Conservation (phyloP, 1,284 basidiomycete species). For the Schizophyllum amplum region DNA sequence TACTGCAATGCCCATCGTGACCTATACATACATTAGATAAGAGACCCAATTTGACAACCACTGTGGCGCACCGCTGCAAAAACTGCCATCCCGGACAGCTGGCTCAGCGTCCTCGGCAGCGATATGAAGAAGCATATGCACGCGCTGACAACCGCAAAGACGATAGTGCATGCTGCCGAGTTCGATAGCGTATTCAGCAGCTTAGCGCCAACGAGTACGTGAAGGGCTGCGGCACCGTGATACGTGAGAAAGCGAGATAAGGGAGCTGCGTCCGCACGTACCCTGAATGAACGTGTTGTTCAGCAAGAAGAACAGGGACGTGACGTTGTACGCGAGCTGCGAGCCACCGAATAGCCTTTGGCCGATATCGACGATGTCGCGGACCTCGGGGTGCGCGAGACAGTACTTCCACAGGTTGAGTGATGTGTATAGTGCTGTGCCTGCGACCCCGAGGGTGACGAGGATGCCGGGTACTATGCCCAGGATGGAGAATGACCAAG, state of each 20-base stretch:
- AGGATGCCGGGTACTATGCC: slow-evolving; percentile 43
- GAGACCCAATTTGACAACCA: no score
- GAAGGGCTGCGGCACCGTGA: slow-evolving; percentile 23
- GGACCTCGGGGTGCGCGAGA: slow-evolving; percentile 47
- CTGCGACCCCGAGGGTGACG: slow-evolving; percentile 32
- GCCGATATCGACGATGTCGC: slow-evolving; percentile 62
- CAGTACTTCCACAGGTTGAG: slow-evolving; percentile 50
- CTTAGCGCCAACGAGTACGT: slow-evolving; percentile 36
- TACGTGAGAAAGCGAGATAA: not conserved
- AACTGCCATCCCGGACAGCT: slow-evolving; percentile 35
- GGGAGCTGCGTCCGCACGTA: slow-evolving; percentile 7
- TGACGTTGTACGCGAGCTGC: slow-evolving; percentile 38
- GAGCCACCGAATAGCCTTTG: slow-evolving; percentile 41
- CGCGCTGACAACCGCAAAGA: slow-evolving; percentile 41
- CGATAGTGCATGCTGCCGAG: slow-evolving; percentile 46
- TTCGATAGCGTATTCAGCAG: slow-evolving; percentile 52
- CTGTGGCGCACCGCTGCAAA: slow-evolving; percentile 29
- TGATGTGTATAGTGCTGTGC: slow-evolving; percentile 25
- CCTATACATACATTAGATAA: no score
- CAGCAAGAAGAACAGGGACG: slow-evolving; percentile 38
- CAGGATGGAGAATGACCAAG: slow-evolving; percentile 49
- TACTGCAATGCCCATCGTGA: slow-evolving; percentile 51
- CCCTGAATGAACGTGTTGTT: slow-evolving; percentile 45
- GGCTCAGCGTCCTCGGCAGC: slow-evolving; percentile 44
- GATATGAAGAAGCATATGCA: slow-evolving; percentile 38